These are phyloP conservation scores for Colletotrichum scovillei DNA, from an alignment of 2,329 filamentous ascomycete genomes.

Conservation along the genomic window DNA sequence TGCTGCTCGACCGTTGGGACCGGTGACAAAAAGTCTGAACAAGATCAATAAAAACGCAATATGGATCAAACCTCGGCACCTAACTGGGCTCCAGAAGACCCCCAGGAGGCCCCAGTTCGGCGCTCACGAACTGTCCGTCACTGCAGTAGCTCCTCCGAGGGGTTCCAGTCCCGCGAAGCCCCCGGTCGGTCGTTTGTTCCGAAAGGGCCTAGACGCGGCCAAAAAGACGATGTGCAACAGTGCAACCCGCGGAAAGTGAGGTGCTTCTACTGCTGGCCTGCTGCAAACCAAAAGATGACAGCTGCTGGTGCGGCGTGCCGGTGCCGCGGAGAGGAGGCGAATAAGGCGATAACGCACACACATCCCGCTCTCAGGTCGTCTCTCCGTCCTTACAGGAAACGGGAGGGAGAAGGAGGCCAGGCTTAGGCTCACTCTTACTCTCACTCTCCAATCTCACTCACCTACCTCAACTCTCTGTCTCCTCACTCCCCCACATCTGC, in stretches of 20 bases:
- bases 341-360: not conserved
- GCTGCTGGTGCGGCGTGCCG: not conserved
- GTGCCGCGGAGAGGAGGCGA: not conserved
- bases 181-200: slow-evolving; percentile 21
- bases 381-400: not conserved
- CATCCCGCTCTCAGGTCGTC: not conserved
- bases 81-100: not conserved
- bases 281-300: not conserved
- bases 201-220: slow-evolving; percentile 10
- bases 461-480: not conserved
- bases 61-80: not conserved
- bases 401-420: no score
- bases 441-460: not conserved
- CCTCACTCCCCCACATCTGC: not conserved
- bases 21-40: not conserved
- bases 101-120: not conserved
- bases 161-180: slow-evolving; percentile 1
- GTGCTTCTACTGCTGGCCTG: not conserved
- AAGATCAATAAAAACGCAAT: not conserved
- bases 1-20: not conserved
- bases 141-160: slow-evolving; percentile 9
- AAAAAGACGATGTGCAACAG: not conserved
- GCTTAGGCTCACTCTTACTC: no score
- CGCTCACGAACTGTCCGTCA: not conserved
- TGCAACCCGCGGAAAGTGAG: not conserved